Base-by-base conservation (phyloP, 306 rosid species). In the Quercus variabilis region DNA sequence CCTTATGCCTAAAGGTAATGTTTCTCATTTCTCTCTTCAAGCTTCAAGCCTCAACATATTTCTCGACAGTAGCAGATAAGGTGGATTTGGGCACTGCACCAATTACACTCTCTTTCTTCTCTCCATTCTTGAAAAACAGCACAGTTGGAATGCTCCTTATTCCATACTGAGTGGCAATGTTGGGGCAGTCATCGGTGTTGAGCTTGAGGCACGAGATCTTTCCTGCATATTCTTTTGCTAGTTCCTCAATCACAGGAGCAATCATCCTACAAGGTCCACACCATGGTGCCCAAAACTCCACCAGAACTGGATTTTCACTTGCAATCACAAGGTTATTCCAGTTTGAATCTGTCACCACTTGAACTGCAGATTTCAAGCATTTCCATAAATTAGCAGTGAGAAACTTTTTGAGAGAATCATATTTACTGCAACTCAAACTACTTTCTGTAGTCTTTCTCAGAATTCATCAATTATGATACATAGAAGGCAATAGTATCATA, bases 231-330 rank as follows among this genome's bases (percentile, higher is more conserved):
- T 92, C 97, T 80, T 86, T 88, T 0, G 97, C 97, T 72, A 92
- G 79, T 82, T 92, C 97, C 62, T 89, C 96, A 26, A 94, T 83
- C 59, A 94, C 81, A 3, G 97, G 95, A 0, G 93, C 97, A 75
- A 94, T 94, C 88, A 94, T 92, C 69, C 89, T 82, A 80, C 97
- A 94, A 4, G 97, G 97, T 71, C 97, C 99, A 57, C 99, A 94
- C 97, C 99, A 94, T 43, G 95, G 93, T 38, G 99, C 97, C 99
- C 97, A 92, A 79, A 94, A 94, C 57, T 94, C 97, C 43, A 95
- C 98, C 80, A 95, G 87, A 76, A 91, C 99, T 26, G 97, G 93
- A 43, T 73, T 88, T 41, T 89, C 87, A 83, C 86, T 95, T 46
- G 65, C 90, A 38, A 90, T 79, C 23, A 95, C 99, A 59, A 88